Conservation (phyloP, 2,329 filamentous ascomycete genomes). For the Verticillium alfalfae region DNA sequence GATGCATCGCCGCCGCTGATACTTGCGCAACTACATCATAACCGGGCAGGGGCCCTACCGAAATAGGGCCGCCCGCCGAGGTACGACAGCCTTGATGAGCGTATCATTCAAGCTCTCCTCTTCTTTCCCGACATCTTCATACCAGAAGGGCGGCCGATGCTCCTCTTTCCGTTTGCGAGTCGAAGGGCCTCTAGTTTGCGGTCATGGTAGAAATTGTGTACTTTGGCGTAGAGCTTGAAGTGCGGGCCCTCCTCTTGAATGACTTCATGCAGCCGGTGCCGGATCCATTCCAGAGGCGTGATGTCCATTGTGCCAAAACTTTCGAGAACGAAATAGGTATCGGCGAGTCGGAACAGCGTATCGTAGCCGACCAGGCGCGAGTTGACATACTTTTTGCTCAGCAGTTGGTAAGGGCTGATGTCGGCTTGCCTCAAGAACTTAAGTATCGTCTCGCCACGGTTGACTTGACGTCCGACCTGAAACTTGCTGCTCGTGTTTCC, state of each 20-base stretch:
- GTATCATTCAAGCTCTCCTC: slow-evolving; percentile 7
- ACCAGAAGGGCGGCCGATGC: slow-evolving; percentile 50
- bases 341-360: slow-evolving; percentile 49
- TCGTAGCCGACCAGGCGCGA: slow-evolving; percentile 45
- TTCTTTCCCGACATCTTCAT: slow-evolving; percentile 27
- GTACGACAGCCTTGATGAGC: not conserved
- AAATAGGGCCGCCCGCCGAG: not conserved
- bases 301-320: slow-evolving; percentile 33
- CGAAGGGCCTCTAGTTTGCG: slow-evolving; percentile 43
- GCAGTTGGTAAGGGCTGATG: slow-evolving; percentile 52
- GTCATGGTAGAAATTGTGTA: slow-evolving; percentile 53
- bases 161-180: slow-evolving; percentile 48
- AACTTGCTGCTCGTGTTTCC: slow-evolving; percentile 34
- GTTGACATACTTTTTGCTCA: slow-evolving; percentile 45
- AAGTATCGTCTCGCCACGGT: slow-evolving; percentile 47
- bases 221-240: slow-evolving; percentile 45
- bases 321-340: slow-evolving; percentile 46
- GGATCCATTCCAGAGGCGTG: slow-evolving; percentile 49
- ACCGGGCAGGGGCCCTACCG: not conserved
- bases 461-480: slow-evolving; percentile 49
- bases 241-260: slow-evolving; percentile 30
- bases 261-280: slow-evolving; percentile 50
- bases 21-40: not conserved
- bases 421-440: slow-evolving; percentile 44
- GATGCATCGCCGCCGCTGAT: not conserved